Conservation (phyloP, 805 yeast species). For the Barnettozyma siamensis region DNA sequence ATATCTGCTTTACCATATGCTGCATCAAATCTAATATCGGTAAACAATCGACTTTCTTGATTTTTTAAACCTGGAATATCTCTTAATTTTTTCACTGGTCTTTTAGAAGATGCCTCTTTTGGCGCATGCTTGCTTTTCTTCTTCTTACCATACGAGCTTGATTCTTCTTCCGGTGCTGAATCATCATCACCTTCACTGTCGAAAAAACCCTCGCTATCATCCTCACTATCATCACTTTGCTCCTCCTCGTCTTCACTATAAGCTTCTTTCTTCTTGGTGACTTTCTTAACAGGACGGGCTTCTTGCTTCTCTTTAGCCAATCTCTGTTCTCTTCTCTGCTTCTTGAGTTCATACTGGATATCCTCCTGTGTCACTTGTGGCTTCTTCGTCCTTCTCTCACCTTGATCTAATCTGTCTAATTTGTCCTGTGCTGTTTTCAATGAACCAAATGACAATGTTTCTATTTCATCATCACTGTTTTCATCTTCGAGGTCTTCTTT, state of each 20-base stretch:
- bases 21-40: conserved; percentile 87
- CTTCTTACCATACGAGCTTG: conserved; percentile 12
- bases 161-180: conserved; percentile 17
- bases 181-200: conserved; percentile 34
- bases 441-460: conserved; percentile 59
- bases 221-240: neutral
- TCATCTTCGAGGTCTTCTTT: conserved; percentile 16
- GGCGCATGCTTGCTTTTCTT: conserved; percentile 82
- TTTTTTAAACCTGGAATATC: conserved; percentile 62
- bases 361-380: neutral
- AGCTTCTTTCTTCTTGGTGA: neutral
- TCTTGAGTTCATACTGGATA: neutral
- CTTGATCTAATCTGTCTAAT: conserved; percentile 18
- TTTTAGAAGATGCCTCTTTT: conserved; percentile 67
- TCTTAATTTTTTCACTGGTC: conserved; percentile 62
- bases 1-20: conserved; percentile 82
- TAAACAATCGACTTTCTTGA: conserved; percentile 41
- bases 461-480: conserved; percentile 34
- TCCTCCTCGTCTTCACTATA: neutral
- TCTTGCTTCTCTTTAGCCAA: neutral
- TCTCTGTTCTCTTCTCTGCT: conserved; percentile 2
- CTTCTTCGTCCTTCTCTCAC: conserved; percentile 1
- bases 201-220: conserved; percentile 25
- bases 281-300: neutral
- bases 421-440: conserved; percentile 54